Evolutionary conservation across 495 filamentous ascomycete species (phyloP), one percentile per base, ranked within the genome.

Genomic region (Haplographium delicatum): DNA sequence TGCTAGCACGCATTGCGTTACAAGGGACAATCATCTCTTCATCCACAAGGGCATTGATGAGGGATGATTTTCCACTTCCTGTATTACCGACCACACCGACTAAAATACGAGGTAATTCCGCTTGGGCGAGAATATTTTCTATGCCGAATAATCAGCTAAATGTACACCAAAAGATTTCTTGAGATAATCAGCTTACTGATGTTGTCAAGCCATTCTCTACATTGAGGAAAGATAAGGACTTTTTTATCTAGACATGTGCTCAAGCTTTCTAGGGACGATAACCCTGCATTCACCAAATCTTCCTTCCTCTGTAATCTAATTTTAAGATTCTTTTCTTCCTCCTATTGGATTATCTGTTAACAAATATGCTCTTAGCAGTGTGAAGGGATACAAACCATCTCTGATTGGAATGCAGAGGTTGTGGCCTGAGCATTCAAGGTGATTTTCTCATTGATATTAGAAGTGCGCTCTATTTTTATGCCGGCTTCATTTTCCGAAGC

Each of bases 1-100:
- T 86, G 66, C 80, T 84, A 7, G 80, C 81, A 45, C 81, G 37
- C 57, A 72, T 46, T 20, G 11, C 15, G 28, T 44, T 51, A n/a
- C 3, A 10, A 9, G 43, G 51, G 2, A 47, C 31, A 13, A 65
- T 10, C 2, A 38, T 44, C 9, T 60, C 61, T 41, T 76, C 66
- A 23, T 75, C 71, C 24, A 72, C 57, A 26, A 78, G 57, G 5
- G 70, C 71, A 55, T 75, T 78, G 28, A 78, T 74, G 8, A 75
- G 57, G 2, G 68, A 72, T 1, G 69, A 73, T 47, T 78, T 78
- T 8, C 74, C 74, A 42, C 66, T 68, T 5, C 74, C 74, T 11
- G 74, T 78, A 48, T 67, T 70, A 4, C 74, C 74, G 10, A 74
- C 65, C 15, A 78, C 68, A 18, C 74, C 74, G 25, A 77, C 65